Evolutionary conservation across 306 rosid genomes (phyloP).

Genomic region (Sesbania bispinosa): DNA sequence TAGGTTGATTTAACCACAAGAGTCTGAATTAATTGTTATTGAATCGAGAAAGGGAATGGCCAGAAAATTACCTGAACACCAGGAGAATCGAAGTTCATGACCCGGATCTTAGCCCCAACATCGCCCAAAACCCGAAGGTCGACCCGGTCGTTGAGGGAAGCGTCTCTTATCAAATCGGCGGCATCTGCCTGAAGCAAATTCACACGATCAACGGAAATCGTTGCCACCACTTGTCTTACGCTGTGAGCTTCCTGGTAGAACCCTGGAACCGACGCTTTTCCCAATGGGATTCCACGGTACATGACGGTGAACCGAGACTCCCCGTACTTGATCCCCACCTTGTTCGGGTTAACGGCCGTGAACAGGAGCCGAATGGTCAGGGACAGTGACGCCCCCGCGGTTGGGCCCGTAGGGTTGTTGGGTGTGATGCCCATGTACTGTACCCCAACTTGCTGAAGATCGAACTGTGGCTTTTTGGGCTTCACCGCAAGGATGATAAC

Average conservation of each 20-base stretch:
- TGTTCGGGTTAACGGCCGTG: conserved; percentile 82
- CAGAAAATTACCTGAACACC: conserved; percentile 67
- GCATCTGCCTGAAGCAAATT: conserved; percentile 87
- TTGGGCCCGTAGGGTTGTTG: conserved; percentile 2
- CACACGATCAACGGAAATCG: conserved; percentile 71
- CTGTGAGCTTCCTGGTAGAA: conserved; percentile 84
- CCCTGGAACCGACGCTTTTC: conserved; percentile 78
- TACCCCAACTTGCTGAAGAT: conserved; percentile 83
- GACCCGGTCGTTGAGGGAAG: conserved; percentile 81
- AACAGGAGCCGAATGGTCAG: conserved; percentile 67
- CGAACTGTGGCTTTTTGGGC: conserved; percentile 94
- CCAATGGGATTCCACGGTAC: conserved; percentile 91
- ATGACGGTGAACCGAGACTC: conserved; percentile 88
- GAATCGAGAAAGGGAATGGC: background rate
- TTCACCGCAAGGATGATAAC: conserved; percentile 76
- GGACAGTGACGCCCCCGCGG: conserved; percentile 74
- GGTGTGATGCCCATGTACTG: conserved; percentile 82
- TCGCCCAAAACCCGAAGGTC: conserved; percentile 81
- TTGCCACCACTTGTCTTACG: conserved; percentile 59
- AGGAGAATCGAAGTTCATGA: conserved; percentile 78
- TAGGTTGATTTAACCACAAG: too few species aligned
- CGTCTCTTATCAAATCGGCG: conserved; percentile 70
- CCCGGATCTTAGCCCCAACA: conserved; percentile 97
- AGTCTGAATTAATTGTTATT: too few species aligned
- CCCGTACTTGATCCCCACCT: conserved; percentile 93